Conservation (phyloP, 2,329 filamentous ascomycete species). For the Penicillium aurantiogriseum region DNA sequence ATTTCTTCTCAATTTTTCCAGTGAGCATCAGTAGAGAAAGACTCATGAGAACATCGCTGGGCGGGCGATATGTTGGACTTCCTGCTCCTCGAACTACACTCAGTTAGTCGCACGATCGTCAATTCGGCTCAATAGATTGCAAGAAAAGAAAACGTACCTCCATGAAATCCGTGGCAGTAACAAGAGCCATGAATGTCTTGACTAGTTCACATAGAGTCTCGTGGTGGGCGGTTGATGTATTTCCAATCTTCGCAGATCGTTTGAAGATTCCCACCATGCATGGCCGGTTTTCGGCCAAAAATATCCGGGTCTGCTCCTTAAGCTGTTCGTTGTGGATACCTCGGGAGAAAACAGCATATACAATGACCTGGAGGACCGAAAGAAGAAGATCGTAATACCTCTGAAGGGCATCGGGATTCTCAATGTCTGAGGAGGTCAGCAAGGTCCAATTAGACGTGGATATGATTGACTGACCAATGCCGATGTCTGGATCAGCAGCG, state of each 20-base stretch:
- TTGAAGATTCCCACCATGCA: conserved; percentile 89
- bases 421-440: conserved; percentile 52
- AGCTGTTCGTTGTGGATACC: conserved; percentile 75
- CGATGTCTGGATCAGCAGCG: conserved; percentile 85
- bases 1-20: conserved; percentile 3
- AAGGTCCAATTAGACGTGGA: neutral
- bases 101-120: conserved; percentile 15
- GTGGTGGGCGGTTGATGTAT: conserved; percentile 50
- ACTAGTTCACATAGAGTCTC: conserved; percentile 72
- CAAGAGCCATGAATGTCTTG: conserved; percentile 79
- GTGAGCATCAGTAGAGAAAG: neutral
- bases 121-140: neutral
- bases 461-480: conserved; percentile 56
- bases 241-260: conserved; percentile 74
- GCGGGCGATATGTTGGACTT: conserved; percentile 31
- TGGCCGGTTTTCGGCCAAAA: conserved; percentile 77
- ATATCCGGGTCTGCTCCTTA: conserved; percentile 71
- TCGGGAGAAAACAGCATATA: conserved; percentile 74
- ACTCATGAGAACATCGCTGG: conserved; percentile 36
- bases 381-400: conserved; percentile 83
- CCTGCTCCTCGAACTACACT: conserved; percentile 44
- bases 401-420: conserved; percentile 67
- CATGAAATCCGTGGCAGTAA: conserved; percentile 78
- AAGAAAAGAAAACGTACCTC: conserved; percentile 61
- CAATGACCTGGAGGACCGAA: conserved; percentile 76